phyloP scores from a whole-genome alignment of 2,329 filamentous ascomycete genomes.

The Truncatella angustata region DNA sequence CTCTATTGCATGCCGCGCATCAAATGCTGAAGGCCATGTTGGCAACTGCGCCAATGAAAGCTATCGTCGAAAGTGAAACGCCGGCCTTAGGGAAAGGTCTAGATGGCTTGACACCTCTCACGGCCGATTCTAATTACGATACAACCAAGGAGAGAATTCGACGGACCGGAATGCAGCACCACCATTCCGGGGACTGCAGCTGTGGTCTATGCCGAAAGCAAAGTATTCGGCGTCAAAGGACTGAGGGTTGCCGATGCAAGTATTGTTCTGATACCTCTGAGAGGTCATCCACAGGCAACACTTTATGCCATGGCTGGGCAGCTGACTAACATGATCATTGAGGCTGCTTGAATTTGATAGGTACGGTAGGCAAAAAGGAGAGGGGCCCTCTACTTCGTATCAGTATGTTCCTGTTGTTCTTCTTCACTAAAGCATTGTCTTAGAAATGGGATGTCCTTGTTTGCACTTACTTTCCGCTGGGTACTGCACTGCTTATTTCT shows the following conservation, averaged over 20 bases:
- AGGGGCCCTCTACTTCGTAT: no score
- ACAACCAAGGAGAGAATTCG: constrained; percentile 21
- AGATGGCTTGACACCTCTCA: constrained; percentile 17
- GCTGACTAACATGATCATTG: neutral
- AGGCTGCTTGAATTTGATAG: neutral
- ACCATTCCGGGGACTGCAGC: constrained; percentile 19
- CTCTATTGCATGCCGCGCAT: neutral
- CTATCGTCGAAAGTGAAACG: constrained; percentile 19
- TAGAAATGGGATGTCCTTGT: no score
- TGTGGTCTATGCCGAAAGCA: constrained; percentile 19
- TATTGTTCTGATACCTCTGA: constrained; percentile 20
- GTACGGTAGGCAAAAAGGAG: no score
- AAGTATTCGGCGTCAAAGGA: constrained; percentile 18
- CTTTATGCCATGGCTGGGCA: constrained; percentile 22
- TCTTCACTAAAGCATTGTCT: no score
- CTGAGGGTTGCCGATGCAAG: constrained; percentile 23
- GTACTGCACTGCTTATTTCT: no score
- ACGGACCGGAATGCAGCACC: constrained; percentile 15
- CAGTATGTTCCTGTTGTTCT: no score
- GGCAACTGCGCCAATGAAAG: constrained; percentile 13
- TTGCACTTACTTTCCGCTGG: no score
- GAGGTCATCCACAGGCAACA: constrained; percentile 20
- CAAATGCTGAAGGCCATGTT: constrained; percentile 12
- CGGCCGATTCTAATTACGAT: constrained; percentile 18
- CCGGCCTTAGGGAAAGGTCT: constrained; percentile 17